A percentile compares a stretch with the other conserved stretches of the same genome.
These are phyloP conservation scores for Triticum turgidum DNA, from an alignment of 176 grass and related monocot species.

Conservation along the genomic window DNA sequence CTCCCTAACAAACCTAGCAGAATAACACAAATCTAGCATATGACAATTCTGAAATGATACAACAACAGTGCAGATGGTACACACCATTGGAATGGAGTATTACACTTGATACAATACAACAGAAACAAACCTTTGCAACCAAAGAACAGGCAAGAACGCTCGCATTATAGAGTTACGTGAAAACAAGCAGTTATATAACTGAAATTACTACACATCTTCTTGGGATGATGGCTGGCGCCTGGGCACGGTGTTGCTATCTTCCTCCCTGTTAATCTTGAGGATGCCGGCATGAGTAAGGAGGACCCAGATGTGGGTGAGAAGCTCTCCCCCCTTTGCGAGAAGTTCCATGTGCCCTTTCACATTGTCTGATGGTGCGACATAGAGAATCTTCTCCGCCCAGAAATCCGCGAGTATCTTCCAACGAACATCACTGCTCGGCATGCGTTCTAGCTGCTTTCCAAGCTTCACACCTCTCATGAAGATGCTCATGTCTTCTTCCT, in stretches of 20 bases:
- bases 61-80: too few species aligned
- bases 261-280: neutral
- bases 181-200: too few species aligned
- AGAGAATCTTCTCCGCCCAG: slow-evolving; percentile 16
- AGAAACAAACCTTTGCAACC: too few species aligned
- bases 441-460: neutral
- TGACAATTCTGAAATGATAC: too few species aligned
- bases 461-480: neutral
- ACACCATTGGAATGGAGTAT: too few species aligned
- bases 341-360: neutral
- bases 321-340: neutral
- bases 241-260: neutral
- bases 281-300: slow-evolving; percentile 4
- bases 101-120: too few species aligned
- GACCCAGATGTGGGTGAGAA: slow-evolving; percentile 15
- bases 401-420: slow-evolving; percentile 17
- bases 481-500: neutral
- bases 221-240: neutral
- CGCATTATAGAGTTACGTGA: too few species aligned
- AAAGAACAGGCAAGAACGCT: too few species aligned
- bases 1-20: too few species aligned
- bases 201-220: too few species aligned
- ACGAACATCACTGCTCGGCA: accelerated
- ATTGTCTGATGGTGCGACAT: neutral
- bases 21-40: too few species aligned